Base-by-base conservation (phyloP, 179 eudicot species). In the Patellifolia procumbens region DNA sequence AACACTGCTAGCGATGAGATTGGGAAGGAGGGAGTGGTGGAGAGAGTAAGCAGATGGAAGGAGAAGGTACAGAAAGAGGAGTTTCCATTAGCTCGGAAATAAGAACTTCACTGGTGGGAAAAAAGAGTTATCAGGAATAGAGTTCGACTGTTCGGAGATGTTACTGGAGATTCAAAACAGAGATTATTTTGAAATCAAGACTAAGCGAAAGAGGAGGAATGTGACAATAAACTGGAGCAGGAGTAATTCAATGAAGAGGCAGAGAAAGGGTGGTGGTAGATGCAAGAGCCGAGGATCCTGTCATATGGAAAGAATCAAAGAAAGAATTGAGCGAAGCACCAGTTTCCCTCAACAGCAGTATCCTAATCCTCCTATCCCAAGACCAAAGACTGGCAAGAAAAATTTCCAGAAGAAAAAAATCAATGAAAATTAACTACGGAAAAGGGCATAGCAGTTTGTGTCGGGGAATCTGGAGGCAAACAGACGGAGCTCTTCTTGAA, bases 391-490 rank as follows among this genome's bases (percentile, higher is more conserved):
- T 66, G 81, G 86, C 70, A 83, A 83, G 79, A 63, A 85, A 86
- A 78, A 77, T 78, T 65, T 81, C 84, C 28, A 86, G 88, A 81
- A 86, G 90, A 74, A 89, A 82, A 79, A 81, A 88, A 80, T 83
- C 91, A 4, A 81, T 72, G 78, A 93, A 88, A 81, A 82, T 89
- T 26, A 84, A 82, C 20, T 96, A 96, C 31, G 99, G 99, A 0
- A 0, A 96, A 96, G 82, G 99, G 99, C 42, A 89, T 96, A 61
- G 94, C 91, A 37, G 90, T 93, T 93, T 66, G 91, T 91, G 5
- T 89, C 97, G 99, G 99, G 53, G 98, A 93, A 26, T 85, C 96
- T 0, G 99, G 99, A 39, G 99, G 99, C 74, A 96, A 98, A 72
- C 93, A 96, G 83, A 96, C 99, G 1, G 98, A 96, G 78, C 87